Conservation (phyloP, 305 asterid species). For the Fraxinus velutina region DNA sequence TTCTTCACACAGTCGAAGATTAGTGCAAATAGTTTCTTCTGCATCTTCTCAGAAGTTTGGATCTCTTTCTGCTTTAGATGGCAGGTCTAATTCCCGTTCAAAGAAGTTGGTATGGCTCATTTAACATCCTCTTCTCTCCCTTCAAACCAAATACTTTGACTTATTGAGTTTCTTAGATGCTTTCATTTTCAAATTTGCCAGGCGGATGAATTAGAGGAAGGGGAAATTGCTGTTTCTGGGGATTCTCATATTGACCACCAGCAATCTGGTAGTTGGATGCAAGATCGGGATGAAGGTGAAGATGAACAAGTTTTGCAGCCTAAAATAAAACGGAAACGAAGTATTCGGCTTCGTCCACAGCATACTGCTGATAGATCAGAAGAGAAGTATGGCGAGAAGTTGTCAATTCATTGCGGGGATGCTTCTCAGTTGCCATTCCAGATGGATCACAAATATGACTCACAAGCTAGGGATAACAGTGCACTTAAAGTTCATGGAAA, state of each 20-base stretch:
- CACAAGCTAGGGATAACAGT: conserved; percentile 52
- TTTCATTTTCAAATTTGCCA: conserved; percentile 33
- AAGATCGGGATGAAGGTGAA: conserved; percentile 95
- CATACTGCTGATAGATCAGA: conserved; percentile 55
- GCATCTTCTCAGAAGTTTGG: conserved; percentile 96
- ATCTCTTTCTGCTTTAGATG: conserved; percentile 89
- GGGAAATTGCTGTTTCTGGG: conserved; percentile 89
- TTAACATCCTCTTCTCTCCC: conserved; percentile 18
- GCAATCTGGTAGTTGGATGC: conserved; percentile 96
- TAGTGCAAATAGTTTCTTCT: conserved; percentile 60
- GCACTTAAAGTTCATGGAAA: conserved; percentile 52
- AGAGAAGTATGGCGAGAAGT: conserved; percentile 56
- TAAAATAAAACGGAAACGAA: conserved; percentile 82
- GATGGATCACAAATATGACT: conserved; percentile 58
- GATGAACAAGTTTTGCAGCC: conserved; percentile 97
- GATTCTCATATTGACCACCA: conserved; percentile 88
- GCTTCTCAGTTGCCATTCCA: conserved; percentile 61
- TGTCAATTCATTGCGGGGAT: conserved; percentile 55
- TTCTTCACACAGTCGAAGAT: conserved; percentile 68
- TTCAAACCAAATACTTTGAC: conserved; percentile 4
- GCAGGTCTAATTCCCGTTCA: conserved; percentile 75
- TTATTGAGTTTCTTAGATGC: conserved; percentile 5
- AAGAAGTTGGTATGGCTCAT: conserved; percentile 60
- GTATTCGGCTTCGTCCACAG: conserved; percentile 82
- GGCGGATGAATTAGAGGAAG: conserved; percentile 89